A percentile compares a stretch with the other conserved stretches of the same genome.
These are phyloP conservation scores for Themeda triandra DNA, from an alignment of 176 grass and related monocot species.

Conservation along the genomic window DNA sequence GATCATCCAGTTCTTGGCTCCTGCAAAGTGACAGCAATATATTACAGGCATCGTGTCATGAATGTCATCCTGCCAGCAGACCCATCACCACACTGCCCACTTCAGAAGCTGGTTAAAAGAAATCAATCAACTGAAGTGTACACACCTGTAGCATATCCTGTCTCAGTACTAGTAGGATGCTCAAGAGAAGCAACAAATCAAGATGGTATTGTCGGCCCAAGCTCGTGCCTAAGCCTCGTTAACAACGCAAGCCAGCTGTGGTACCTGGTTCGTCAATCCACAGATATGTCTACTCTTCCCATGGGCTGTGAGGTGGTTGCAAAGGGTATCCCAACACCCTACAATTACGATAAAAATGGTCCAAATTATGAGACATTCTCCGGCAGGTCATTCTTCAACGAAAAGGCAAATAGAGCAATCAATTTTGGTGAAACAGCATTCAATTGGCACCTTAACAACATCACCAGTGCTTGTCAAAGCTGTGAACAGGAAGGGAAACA, in stretches of 20 bases:
- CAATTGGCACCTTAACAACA: not conserved
- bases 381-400: not conserved
- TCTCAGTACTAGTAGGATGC: slow-evolving; percentile 27
- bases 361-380: not conserved
- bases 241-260: slow-evolving; percentile 12
- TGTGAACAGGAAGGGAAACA: slow-evolving; percentile 19
- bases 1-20: slow-evolving; percentile 26
- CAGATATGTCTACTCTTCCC: slow-evolving; percentile 32
- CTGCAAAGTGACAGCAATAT: slow-evolving; percentile 37
- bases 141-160: not conserved
- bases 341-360: not conserved
- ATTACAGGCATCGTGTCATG: slow-evolving; percentile 11
- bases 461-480: not conserved
- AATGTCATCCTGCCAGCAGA: not conserved
- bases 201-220: not conserved
- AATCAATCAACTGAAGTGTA: slow-evolving; percentile 33
- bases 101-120: slow-evolving; percentile 25
- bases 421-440: slow-evolving; percentile 16
- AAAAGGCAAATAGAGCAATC: not conserved
- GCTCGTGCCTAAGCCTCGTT: slow-evolving; percentile 19
- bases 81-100: slow-evolving; percentile 22
- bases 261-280: not conserved
- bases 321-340: not conserved
- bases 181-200: not conserved
- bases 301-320: slow-evolving; percentile 21